Percentiles rank a stretch among this genome's conserved stretches.
Evolutionary conservation across 2,329 filamentous ascomycete genomes (phyloP).

Genomic region (Ophiobolus disseminans): DNA sequence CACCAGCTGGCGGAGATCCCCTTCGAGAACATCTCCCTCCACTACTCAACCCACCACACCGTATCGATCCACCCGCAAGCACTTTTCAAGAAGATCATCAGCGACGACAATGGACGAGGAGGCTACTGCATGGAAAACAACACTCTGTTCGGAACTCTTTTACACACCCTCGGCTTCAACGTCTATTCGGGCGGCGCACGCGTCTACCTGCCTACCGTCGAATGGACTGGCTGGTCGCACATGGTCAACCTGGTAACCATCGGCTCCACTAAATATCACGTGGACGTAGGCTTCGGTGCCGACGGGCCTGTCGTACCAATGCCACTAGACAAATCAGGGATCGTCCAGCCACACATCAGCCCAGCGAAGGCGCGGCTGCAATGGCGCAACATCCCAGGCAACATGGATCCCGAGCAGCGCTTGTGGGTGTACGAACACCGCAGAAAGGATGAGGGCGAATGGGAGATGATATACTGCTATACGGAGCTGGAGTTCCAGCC

Average conservation of each 20-base stretch:
- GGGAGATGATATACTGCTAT: slow-evolving; percentile 70
- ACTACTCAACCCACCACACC: slow-evolving; percentile 50
- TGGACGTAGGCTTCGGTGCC: slow-evolving; percentile 55
- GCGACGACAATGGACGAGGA: slow-evolving; percentile 56
- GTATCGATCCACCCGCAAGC: slow-evolving; percentile 59
- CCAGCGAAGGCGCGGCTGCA: slow-evolving; percentile 43
- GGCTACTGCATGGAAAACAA: slow-evolving; percentile 70
- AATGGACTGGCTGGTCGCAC: slow-evolving; percentile 49
- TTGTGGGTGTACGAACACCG: slow-evolving; percentile 55
- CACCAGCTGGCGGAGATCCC: slow-evolving; percentile 58
- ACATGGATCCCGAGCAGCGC: slow-evolving; percentile 46
- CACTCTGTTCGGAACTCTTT: slow-evolving; percentile 58
- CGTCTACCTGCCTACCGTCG: slow-evolving; percentile 42
- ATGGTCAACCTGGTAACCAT: slow-evolving; percentile 56
- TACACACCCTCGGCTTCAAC: slow-evolving; percentile 60
- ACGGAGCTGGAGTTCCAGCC: slow-evolving; percentile 51
- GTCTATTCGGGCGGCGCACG: slow-evolving; percentile 51
- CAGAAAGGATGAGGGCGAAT: slow-evolving; percentile 54
- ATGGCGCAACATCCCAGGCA: slow-evolving; percentile 43
- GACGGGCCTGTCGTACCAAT: slow-evolving; percentile 50
- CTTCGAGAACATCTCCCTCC: slow-evolving; percentile 65
- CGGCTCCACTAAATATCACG: slow-evolving; percentile 40
- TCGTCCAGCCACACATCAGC: slow-evolving; percentile 34
- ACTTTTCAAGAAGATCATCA: slow-evolving; percentile 63
- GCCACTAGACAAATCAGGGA: slow-evolving; percentile 41